Base-by-base conservation (phyloP, 768 basidiomycete genomes). In the Gautieria morchelliformis region DNA sequence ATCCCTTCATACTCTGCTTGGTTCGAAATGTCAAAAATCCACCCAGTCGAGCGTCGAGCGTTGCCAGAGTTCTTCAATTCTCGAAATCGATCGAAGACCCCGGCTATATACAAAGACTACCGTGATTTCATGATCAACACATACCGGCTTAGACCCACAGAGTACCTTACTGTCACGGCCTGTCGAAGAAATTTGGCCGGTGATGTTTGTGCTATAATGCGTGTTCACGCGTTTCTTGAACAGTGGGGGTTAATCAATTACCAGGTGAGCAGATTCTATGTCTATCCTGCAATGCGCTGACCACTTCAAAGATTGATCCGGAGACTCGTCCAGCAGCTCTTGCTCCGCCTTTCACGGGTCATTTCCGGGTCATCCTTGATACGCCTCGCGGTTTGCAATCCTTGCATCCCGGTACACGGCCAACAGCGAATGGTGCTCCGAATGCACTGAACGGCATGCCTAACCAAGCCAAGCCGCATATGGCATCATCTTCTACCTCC, bases 41-140 rank as follows among this genome's bases (percentile, higher is more conserved):
- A 96, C 65, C 81, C 89, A 10, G 87, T 98, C 60, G 96, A 99
- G 71, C 81, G 85, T 47, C 83, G 91, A 62, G 89, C 92, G 0
- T 76, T 99, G 30, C 96, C 96, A 35, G 96, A 99, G 71, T 99
- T 98, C 78, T 99, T 99, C 81, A 93, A 92, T 68, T 89, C 89
- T 46, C 79, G 92, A 53, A 97, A 98, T 70, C 74, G 94, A 56
- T 89, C 85, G 60, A 99, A 99, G 74, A 96, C 95, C 1, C 95
- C 96, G 0, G 78, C 89, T 19, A 93, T 97, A 60, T 99, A 98
- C 77, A 98, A 98, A 70, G 95, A 99, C 69, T 99, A 99, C 66
- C 84, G 96, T 59, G 95, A 99, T 76, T 99, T 99, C 64, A 99
- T 99, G 95, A 83, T 99, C 70, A 97, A 99, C 74, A 93, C 96